phyloP scores from a whole-genome alignment of 2,329 filamentous ascomycete species.

The Periconia sp. region DNA sequence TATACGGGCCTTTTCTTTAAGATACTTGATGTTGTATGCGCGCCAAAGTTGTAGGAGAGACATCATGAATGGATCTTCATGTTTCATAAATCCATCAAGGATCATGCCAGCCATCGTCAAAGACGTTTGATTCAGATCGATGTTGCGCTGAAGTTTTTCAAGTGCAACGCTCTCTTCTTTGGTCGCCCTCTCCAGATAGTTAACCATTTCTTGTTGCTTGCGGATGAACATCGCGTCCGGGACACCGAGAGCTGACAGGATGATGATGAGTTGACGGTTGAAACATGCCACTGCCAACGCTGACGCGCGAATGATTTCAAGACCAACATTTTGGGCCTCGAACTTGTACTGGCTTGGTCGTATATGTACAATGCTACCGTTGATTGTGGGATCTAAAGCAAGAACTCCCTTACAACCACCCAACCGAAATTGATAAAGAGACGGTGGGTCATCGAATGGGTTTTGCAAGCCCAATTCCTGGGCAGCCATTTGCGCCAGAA shows the following conservation, averaged over 20 bases:
- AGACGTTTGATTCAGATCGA: conserved; percentile 85
- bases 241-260: conserved; percentile 80
- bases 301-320: conserved; percentile 86
- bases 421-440: conserved; percentile 87
- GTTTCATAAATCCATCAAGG: conserved; percentile 73
- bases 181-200: conserved; percentile 71
- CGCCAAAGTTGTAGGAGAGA: conserved; percentile 83
- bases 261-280: conserved; percentile 85
- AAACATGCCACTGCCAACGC: conserved; percentile 75
- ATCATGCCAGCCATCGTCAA: conserved; percentile 75
- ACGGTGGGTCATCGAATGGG: conserved; percentile 62
- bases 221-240: conserved; percentile 64
- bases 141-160: conserved; percentile 68
- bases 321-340: conserved; percentile 64
- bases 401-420: conserved; percentile 92
- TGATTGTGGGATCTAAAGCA: conserved; percentile 69
- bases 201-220: conserved; percentile 69
- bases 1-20: conserved; percentile 92
- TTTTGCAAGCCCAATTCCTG: conserved; percentile 66
- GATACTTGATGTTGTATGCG: conserved; percentile 81
- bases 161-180: conserved; percentile 64
- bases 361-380: conserved; percentile 70
- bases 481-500: conserved; percentile 73
- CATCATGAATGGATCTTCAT: conserved; percentile 76
- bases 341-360: conserved; percentile 91